phyloP scores from a whole-genome alignment of 1,284 basidiomycete genomes.

The Afroboletus lepidellus region DNA sequence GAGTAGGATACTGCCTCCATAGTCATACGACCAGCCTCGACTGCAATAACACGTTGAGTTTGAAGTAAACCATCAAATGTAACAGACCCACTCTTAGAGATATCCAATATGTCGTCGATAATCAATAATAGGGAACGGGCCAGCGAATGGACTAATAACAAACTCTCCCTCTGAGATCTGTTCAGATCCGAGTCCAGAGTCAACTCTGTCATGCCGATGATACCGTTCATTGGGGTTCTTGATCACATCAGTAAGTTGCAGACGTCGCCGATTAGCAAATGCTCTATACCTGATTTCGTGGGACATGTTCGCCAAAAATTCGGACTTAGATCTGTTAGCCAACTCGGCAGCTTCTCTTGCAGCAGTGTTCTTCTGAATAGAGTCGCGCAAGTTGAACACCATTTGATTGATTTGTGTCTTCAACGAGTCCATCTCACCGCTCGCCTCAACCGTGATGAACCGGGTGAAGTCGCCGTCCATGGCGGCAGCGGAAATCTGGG shows the following conservation, averaged over 20 bases:
- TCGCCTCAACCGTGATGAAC: constrained; percentile 98
- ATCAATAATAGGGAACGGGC: constrained; percentile 93
- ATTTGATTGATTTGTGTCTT: constrained; percentile 99
- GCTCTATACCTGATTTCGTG: constrained; percentile 82
- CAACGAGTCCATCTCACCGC: constrained; percentile 98
- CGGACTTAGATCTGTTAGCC: constrained; percentile 94
- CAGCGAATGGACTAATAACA: constrained; percentile 93
- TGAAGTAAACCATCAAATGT: not conserved
- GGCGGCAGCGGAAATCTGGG: constrained; percentile 97
- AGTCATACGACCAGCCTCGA: constrained; percentile 98
- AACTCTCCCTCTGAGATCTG: constrained; percentile 88
- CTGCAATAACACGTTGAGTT: constrained; percentile 42
- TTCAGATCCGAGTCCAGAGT: constrained; percentile 93
- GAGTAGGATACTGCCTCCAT: constrained; percentile 99
- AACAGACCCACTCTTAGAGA: constrained; percentile 84
- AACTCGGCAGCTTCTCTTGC: constrained; percentile 97
- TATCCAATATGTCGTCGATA: constrained; percentile 98
- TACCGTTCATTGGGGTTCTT: constrained; percentile 98
- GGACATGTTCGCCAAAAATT: constrained; percentile 98
- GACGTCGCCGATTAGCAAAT: constrained; percentile 1
- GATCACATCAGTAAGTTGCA: constrained; percentile 14
- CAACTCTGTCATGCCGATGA: constrained; percentile 99
- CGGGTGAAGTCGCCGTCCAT: constrained; percentile 99
- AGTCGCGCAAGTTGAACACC: constrained; percentile 97
- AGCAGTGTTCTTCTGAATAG: constrained; percentile 98